These are phyloP conservation scores for Xenoacremonium recifei DNA, from an alignment of 2,329 filamentous ascomycete genomes.

Conservation along the genomic window DNA sequence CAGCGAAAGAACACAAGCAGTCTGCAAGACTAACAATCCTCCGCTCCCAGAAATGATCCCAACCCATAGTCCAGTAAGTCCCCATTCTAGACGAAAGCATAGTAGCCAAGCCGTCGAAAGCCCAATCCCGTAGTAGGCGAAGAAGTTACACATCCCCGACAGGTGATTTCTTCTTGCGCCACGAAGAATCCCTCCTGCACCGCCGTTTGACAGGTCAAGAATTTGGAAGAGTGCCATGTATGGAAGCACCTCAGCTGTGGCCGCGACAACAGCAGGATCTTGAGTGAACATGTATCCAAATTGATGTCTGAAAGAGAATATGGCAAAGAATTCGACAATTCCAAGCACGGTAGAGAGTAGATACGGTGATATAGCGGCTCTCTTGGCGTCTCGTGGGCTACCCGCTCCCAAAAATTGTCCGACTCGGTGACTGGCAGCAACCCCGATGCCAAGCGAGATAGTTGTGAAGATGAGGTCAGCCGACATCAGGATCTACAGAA, in stretches of 20 bases:
- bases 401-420: not conserved
- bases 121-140: slow-evolving; percentile 4
- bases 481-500: slow-evolving; percentile 2
- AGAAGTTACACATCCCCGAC: slow-evolving; percentile 2
- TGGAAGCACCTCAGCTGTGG: not conserved
- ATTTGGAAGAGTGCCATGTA: slow-evolving; percentile 1
- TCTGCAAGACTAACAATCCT: not conserved
- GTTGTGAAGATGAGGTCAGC: slow-evolving; percentile 4
- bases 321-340: not conserved
- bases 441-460: slow-evolving; percentile 2
- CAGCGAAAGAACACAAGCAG: not conserved
- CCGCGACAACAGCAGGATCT: slow-evolving; percentile 1
- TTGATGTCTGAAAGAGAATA: not conserved
- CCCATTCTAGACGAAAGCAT: slow-evolving; percentile 1
- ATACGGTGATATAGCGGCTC: slow-evolving; percentile 1
- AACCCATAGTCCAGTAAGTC: slow-evolving; percentile 1
- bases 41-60: slow-evolving; percentile 1
- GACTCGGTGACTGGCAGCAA: slow-evolving; percentile 2
- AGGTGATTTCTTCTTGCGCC: slow-evolving; percentile 1
- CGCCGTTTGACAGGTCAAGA: slow-evolving; percentile 4
- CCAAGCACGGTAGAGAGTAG: not conserved
- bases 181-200: slow-evolving; percentile 1
- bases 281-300: not conserved
- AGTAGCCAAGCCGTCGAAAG: not conserved
- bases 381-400: not conserved